Evolutionary conservation across 2,329 filamentous ascomycete genomes (phyloP).

Genomic region (Talaromyces piceae): DNA sequence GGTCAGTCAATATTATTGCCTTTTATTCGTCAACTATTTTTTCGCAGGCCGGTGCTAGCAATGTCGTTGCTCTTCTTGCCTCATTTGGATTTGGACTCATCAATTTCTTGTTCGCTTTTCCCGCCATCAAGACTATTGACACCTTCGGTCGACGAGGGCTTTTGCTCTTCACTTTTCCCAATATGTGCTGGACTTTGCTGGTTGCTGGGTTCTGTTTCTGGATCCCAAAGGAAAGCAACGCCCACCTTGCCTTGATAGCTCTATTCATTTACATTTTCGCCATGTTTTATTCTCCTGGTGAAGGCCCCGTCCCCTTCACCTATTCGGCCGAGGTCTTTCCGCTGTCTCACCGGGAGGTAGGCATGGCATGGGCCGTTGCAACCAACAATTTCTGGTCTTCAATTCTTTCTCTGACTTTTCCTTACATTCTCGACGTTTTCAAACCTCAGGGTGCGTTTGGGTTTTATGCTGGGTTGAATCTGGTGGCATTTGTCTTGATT

Average conservation of each 20-base stretch:
- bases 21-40: conserved; percentile 63
- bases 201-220: conserved; percentile 54
- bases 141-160: conserved; percentile 58
- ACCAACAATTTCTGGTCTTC: conserved; percentile 36
- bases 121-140: conserved; percentile 59
- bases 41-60: conserved; percentile 47
- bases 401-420: conserved; percentile 39
- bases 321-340: conserved; percentile 52
- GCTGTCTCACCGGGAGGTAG: conserved; percentile 46
- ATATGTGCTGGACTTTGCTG: conserved; percentile 61
- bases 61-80: conserved; percentile 52
- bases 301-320: conserved; percentile 49
- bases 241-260: conserved; percentile 48
- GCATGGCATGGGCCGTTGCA: conserved; percentile 32
- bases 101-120: conserved; percentile 59
- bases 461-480: conserved; percentile 51
- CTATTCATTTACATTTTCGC: conserved; percentile 60
- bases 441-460: conserved; percentile 46
- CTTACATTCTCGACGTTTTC: conserved; percentile 37
- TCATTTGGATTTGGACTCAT: conserved; percentile 60
- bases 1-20: conserved; percentile 62
- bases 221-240: conserved; percentile 35
- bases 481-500: conserved; percentile 51
- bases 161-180: conserved; percentile 58
- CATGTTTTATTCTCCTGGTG: conserved; percentile 57